These are phyloP conservation scores for Lepiota venenata DNA, from an alignment of 768 basidiomycete genomes.

Conservation along the genomic window DNA sequence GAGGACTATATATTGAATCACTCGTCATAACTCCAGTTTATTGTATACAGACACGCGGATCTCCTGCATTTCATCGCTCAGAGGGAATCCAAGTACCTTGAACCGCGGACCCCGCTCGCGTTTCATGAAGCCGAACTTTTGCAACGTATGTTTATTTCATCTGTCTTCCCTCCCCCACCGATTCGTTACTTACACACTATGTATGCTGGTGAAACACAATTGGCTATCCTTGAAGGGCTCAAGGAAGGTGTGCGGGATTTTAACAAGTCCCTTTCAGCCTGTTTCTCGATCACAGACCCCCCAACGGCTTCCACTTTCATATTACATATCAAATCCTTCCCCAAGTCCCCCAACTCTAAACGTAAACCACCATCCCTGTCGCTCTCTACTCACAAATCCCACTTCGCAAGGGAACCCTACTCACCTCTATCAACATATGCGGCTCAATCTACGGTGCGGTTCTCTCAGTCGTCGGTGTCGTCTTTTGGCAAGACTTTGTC, in stretches of 20 bases:
- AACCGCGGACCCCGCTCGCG: too few relatives aligned
- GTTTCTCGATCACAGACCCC: conserved; percentile 19
- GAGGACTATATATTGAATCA: too few relatives aligned
- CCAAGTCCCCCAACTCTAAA: neutral
- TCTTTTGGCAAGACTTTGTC: conserved; percentile 32
- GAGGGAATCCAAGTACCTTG: too few relatives aligned
- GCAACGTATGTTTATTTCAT: too few relatives aligned
- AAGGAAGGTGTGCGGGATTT: conserved; percentile 63
- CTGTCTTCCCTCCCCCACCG: too few relatives aligned
- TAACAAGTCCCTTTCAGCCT: conserved; percentile 52
- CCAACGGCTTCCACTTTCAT: neutral
- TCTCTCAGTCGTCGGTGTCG: conserved; percentile 45
- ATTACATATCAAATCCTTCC: neutral
- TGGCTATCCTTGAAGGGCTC: conserved; percentile 46
- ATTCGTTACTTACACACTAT: too few relatives aligned
- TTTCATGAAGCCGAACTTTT: too few relatives aligned
- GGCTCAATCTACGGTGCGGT: conserved; percentile 25
- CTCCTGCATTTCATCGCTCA: too few relatives aligned
- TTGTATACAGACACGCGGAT: too few relatives aligned
- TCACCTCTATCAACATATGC: conserved; percentile 28
- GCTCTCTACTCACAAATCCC: conserved; percentile 15
- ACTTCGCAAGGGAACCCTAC: conserved; percentile 21
- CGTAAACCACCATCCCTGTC: conserved; percentile 15
- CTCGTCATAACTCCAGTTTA: too few relatives aligned
- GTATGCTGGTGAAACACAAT: neutral